phyloP scores from a whole-genome alignment of 371 early-diverging fungal genomes.

The Mucor sp. region DNA sequence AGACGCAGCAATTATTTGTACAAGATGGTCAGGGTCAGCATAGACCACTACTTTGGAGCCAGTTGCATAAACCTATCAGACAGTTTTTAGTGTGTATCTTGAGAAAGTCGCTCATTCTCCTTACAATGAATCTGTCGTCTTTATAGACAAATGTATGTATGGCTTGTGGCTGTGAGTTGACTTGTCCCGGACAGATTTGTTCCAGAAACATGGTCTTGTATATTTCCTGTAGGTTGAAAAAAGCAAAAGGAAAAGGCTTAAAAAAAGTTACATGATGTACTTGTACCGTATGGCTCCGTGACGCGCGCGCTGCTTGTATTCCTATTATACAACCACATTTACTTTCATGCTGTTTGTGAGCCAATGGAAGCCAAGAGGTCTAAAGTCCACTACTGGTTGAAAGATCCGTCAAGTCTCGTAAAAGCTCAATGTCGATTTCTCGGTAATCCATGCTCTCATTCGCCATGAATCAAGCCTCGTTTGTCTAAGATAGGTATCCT shows the following conservation, averaged over 20 bases:
- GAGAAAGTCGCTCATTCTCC: no score
- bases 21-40: constrained; percentile 43
- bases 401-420: no score
- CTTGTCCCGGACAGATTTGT: constrained; percentile 67
- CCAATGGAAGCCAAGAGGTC: neutral
- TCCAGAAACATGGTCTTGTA: constrained; percentile 57
- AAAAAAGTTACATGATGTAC: neutral
- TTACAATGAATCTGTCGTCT: constrained; percentile 58
- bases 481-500: no score
- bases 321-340: neutral
- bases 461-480: no score
- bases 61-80: constrained; percentile 50
- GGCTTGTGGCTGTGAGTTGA: constrained; percentile 57
- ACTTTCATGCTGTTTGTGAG: neutral
- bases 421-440: no score
- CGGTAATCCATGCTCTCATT: no score
- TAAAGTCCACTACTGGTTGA: no score
- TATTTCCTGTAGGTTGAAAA: no score
- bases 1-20: constrained; percentile 40
- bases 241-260: neutral
- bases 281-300: neutral
- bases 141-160: constrained; percentile 51
- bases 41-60: constrained; percentile 51
- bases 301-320: neutral
- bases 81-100: no score